phyloP scores from a whole-genome alignment of 495 filamentous ascomycete genomes.

The Talaromyces proteolyticus region DNA sequence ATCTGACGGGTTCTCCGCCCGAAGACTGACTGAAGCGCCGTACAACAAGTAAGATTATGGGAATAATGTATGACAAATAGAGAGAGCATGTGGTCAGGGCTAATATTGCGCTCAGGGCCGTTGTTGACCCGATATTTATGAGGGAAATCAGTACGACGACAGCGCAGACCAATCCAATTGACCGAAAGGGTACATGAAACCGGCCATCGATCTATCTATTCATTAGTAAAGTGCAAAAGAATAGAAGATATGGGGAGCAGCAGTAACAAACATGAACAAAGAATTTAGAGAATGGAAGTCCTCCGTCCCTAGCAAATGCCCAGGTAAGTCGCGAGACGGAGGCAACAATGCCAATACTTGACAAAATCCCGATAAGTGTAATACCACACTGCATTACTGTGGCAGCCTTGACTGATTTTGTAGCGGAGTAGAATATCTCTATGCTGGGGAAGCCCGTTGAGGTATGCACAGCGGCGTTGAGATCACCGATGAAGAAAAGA shows the following conservation, averaged over 20 bases:
- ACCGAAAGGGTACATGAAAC: constrained; percentile 40
- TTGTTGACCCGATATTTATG: constrained; percentile 42
- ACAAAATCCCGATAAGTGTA: constrained; percentile 16
- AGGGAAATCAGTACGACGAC: constrained; percentile 37
- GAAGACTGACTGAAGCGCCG: constrained; percentile 19
- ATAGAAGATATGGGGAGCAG: constrained; percentile 1
- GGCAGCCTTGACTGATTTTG: constrained; percentile 17
- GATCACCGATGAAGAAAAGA: constrained; percentile 32
- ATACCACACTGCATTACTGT: constrained; percentile 18
- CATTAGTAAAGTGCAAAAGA: not conserved
- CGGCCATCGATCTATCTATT: constrained; percentile 20
- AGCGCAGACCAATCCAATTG: constrained; percentile 34
- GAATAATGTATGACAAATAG: constrained; percentile 47
- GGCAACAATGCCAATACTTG: constrained; percentile 24
- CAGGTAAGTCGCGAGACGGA: constrained; percentile 49
- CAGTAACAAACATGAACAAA: constrained; percentile 27
- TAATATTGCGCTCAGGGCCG: constrained; percentile 44
- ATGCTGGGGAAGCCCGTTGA: constrained; percentile 25
- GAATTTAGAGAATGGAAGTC: constrained; percentile 48
- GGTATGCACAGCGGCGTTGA: constrained; percentile 20
- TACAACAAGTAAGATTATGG: constrained; percentile 32
- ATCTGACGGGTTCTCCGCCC: constrained; percentile 16
- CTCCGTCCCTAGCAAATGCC: constrained; percentile 57
- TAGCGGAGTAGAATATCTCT: constrained; percentile 22
- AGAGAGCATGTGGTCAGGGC: constrained; percentile 40